phyloP scores from a whole-genome alignment of 257 asterid genomes.

The Avicennia marina region DNA sequence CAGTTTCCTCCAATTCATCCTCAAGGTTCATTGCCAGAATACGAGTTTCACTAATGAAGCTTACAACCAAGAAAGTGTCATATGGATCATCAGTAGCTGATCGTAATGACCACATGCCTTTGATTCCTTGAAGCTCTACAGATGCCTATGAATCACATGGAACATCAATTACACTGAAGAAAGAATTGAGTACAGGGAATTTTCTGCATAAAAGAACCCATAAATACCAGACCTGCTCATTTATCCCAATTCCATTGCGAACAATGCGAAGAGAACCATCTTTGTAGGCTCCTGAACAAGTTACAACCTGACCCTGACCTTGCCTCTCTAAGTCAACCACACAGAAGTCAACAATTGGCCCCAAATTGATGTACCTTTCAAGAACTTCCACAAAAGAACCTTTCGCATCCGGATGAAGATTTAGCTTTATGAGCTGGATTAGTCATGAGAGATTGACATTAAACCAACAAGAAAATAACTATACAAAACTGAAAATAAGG shows the following conservation, averaged over 20 bases:
- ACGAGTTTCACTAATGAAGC: slow-evolving; percentile 78
- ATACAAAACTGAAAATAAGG: background rate
- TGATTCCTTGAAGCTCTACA: slow-evolving; percentile 82
- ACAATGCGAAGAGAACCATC: slow-evolving; percentile 82
- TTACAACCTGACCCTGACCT: slow-evolving; percentile 88
- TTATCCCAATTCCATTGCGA: slow-evolving; percentile 77
- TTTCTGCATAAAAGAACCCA: background rate
- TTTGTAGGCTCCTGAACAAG: slow-evolving; percentile 80
- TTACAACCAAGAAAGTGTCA: slow-evolving; percentile 74
- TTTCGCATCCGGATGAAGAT: slow-evolving; percentile 63
- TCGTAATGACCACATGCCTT: slow-evolving; percentile 85
- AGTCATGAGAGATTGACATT: slow-evolving; percentile 11
- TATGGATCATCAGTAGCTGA: slow-evolving; percentile 67
- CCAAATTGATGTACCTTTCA: slow-evolving; percentile 71
- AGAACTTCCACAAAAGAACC: slow-evolving; percentile 82
- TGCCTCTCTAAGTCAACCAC: slow-evolving; percentile 85
- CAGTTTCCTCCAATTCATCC: slow-evolving; percentile 81
- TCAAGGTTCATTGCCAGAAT: slow-evolving; percentile 79
- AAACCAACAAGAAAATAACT: background rate
- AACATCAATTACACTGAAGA: background rate
- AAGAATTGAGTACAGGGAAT: background rate
- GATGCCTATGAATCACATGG: slow-evolving; percentile 48
- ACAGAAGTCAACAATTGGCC: slow-evolving; percentile 79
- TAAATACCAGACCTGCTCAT: slow-evolving; percentile 52
- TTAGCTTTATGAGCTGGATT: slow-evolving; percentile 63